Base-by-base conservation (phyloP, 164 flowering plant species). In the Chloranthus sessilifolius region DNA sequence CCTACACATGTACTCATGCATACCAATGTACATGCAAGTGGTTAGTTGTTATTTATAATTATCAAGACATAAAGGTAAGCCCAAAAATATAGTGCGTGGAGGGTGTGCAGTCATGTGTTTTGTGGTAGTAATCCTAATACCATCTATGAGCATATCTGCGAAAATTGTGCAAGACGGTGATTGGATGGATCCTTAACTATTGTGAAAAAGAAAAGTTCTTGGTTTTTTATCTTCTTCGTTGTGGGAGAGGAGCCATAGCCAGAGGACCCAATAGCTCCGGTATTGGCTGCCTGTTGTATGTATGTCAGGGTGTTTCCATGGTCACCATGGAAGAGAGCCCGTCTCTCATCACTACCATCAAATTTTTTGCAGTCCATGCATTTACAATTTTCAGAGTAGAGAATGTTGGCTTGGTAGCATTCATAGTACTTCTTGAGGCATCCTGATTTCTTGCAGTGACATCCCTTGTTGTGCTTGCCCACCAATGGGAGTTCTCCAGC, bases 341-440 rank as follows among this genome's bases (percentile, higher is more conserved):
- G 86, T 57, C 99, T 80, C 77, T 92, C 99, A 67, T 92, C 97
- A 67, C 95, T 92, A 53, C 92, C 99, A 70, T 92, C 99, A 58
- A 67, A 84, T 56, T 88, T 92, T 46, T 86, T 92, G 82, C 99
- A 92, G 67, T 88, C 99, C 63, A 84, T 52, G 67, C 99, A 92
- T 74, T 77, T 88, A 68, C 99, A 92, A 50, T 86, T 88, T 27
- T 88, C 99, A 43, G 99, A 92, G 70, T 97, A 92, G 7, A 89
- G 79, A 62, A 92, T 79, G 67, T 86, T 84, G 43, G 95, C 99
- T 56, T 92, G 99, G 64, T 88, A 92, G 64, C 99, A 92, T 53
- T 92, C 99, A 43, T 95, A 92, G 60, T 92, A 92, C 67, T 92
- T 92, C 61, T 92, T 92, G 31, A 92, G 92, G 62, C 99, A 88